Evolutionary conservation across 1,139 yeast species (phyloP).

Genomic region (Meyerozyma sp.): DNA sequence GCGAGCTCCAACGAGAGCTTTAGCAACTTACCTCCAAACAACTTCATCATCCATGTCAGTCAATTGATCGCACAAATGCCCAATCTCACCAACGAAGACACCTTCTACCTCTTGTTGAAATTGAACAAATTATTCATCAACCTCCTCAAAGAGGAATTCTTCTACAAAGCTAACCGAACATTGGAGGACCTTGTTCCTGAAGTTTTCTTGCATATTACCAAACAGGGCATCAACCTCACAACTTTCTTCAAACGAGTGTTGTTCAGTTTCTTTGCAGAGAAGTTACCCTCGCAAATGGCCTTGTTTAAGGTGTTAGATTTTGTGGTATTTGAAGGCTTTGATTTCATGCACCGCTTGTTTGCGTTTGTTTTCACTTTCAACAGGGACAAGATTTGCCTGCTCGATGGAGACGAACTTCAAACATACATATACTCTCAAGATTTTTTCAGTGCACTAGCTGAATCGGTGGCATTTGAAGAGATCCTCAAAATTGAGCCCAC

Average conservation of each 20-base stretch:
- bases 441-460: conserved; percentile 13
- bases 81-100: conserved; percentile 23
- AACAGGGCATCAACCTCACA: conserved; percentile 32
- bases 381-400: conserved; percentile 13
- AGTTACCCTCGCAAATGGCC: conserved; percentile 8
- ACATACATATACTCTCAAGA: conserved; percentile 19
- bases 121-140: conserved; percentile 24
- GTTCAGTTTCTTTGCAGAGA: conserved; percentile 18
- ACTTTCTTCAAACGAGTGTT: conserved; percentile 20
- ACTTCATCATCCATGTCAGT: conserved; percentile 19
- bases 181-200: conserved; percentile 29
- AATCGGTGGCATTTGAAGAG: conserved; percentile 8
- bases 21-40: conserved; percentile 15
- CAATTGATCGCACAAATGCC: conserved; percentile 17
- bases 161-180: conserved; percentile 32
- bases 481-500: conserved; percentile 22
- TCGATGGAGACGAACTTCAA: conserved; percentile 27
- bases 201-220: conserved; percentile 28
- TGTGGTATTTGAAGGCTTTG: conserved; percentile 38
- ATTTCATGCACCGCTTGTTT: conserved; percentile 26
- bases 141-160: conserved; percentile 31
- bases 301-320: conserved; percentile 27
- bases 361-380: conserved; percentile 19
- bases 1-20: conserved; percentile 5
- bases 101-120: conserved; percentile 30